Base-by-base conservation (phyloP, 768 basidiomycete species). In the Pleurotus tuoliensis region DNA sequence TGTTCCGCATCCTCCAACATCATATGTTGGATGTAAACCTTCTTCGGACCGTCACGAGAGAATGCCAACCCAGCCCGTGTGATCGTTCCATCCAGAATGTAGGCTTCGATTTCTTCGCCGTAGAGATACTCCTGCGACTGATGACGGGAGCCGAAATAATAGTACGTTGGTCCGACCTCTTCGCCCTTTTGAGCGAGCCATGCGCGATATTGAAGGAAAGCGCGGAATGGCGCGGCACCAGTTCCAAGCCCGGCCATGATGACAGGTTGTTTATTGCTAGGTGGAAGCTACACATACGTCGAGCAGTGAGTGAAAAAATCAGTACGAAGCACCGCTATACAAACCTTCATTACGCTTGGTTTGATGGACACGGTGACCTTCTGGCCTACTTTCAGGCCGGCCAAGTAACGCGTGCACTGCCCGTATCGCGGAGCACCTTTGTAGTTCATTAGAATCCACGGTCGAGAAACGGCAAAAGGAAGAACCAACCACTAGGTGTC, bases 231-330 rank as follows among this genome's bases (percentile, higher is more conserved):
- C 9, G 97, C 97, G 7, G 94, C 97, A 56, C 96, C 97, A 3
- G 97, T 99, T 48, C 97, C 97, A 27, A 99, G 86, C 61, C 97
- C 97, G 34, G 96, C 94, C 92, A 99, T 94, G 72, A 98, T 96
- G 72, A 99, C 79, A 39, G 97, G 97, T 67, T 96, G 94, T 46
- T 77, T 81, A 67, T 86, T 77, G 66, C 84, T 80, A 0, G 89
- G 88, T 53, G 97, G 97, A 4, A 98, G 78, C 90, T 94, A 61
- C 43, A 47, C 7, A 40, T 34, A 43, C 53, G 25, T 41, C 55
- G 15, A 15, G 12, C 9, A 11, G 30, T 11, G 24, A 25, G 24
- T 25, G 24, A 25, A 5, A 25, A 25, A 25, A 5, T 25, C 24
- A 25, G 24, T 25, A 25, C 5, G 4, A 34, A 34, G 30, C 4